These are phyloP conservation scores for Parasitella parasitica DNA, from an alignment of 371 early-diverging fungal species.

Conservation along the genomic window DNA sequence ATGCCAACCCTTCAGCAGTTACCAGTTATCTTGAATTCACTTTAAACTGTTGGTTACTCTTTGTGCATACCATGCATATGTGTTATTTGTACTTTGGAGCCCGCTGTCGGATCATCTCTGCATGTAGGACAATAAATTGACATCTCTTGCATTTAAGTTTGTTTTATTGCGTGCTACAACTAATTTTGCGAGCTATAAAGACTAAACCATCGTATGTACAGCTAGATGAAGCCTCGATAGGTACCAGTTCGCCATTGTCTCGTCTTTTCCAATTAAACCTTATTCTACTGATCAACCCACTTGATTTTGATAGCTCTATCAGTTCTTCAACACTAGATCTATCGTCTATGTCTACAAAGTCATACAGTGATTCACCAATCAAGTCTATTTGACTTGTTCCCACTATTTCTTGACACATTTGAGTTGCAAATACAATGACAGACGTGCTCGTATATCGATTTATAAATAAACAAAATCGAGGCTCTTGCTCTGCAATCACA, in stretches of 20 bases:
- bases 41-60: too few species aligned
- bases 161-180: neutral
- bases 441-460: constrained; percentile 13
- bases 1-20: too few species aligned
- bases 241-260: neutral
- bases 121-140: too few species aligned
- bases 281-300: constrained; percentile 8
- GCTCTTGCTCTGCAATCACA: constrained; percentile 15
- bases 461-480: constrained; percentile 26
- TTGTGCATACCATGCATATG: too few species aligned
- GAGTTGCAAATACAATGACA: constrained; percentile 25
- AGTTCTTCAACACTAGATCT: constrained; percentile 4
- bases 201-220: constrained; percentile 51
- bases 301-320: constrained; percentile 12
- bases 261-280: constrained; percentile 23
- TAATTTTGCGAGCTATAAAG: constrained; percentile 18
- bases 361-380: constrained; percentile 14
- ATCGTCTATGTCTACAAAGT: constrained; percentile 9
- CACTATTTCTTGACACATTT: constrained; percentile 8
- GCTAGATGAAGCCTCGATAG: constrained; percentile 36
- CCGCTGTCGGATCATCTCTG: too few species aligned
- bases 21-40: too few species aligned
- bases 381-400: constrained; percentile 1
- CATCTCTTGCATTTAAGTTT: too few species aligned
- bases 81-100: too few species aligned